These are phyloP conservation scores for Puccinia polysora DNA, from an alignment of 1,284 basidiomycete genomes.

Conservation along the genomic window DNA sequence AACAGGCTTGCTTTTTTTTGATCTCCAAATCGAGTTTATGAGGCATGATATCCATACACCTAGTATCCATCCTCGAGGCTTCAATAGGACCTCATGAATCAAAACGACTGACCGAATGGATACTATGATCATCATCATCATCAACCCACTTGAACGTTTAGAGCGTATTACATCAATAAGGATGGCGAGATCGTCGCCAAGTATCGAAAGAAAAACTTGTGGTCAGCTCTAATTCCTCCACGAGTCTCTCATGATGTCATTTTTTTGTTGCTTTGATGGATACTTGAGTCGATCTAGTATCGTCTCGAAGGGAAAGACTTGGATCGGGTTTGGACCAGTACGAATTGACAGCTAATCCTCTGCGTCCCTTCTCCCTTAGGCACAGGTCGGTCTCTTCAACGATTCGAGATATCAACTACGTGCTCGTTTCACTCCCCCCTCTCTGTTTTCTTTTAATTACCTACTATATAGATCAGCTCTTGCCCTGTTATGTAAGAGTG, in stretches of 20 bases:
- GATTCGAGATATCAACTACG: neutral
- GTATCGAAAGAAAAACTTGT: conserved; percentile 37
- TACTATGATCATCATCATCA: neutral
- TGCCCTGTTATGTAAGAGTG: too few relatives aligned
- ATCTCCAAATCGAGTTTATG: too few relatives aligned
- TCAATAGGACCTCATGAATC: neutral
- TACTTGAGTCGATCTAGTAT: too few relatives aligned
- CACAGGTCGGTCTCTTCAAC: neutral
- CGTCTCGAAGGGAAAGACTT: too few relatives aligned
- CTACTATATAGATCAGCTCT: too few relatives aligned
- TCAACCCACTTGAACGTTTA: neutral
- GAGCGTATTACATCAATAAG: conserved; percentile 34
- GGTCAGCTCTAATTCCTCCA: too few relatives aligned
- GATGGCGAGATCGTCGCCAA: conserved; percentile 13
- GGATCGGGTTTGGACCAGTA: too few relatives aligned
- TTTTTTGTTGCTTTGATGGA: neutral
- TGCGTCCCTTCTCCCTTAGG: neutral
- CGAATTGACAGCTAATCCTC: neutral
- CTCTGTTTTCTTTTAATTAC: neutral
- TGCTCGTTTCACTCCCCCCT: too few relatives aligned
- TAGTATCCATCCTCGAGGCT: neutral
- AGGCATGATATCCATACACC: neutral
- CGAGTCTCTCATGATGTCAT: too few relatives aligned
- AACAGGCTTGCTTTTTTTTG: too few relatives aligned
- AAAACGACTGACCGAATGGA: neutral